Percentiles rank a stretch among this genome's conserved stretches.
Conservation (phyloP, 768 basidiomycete species). For the Collybia mongolica region DNA sequence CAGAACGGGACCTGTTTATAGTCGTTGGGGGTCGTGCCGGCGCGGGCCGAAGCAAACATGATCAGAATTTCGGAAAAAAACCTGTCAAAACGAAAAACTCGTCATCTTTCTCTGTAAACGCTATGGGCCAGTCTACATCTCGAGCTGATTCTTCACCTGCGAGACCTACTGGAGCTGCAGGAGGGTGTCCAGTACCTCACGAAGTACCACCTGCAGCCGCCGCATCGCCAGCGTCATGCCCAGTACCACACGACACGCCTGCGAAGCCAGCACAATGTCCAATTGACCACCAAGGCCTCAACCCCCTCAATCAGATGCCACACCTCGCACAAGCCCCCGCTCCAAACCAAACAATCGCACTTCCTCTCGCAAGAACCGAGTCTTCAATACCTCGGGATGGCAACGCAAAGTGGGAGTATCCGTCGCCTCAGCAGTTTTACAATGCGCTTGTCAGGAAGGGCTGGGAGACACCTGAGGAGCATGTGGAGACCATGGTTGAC, state of each 20-base stretch:
- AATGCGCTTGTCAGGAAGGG: slow-evolving; percentile 96
- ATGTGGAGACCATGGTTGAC: slow-evolving; percentile 95
- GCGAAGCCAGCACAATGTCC: slow-evolving; percentile 56
- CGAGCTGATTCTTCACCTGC: slow-evolving; percentile 12
- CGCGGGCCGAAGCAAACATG: too few species aligned
- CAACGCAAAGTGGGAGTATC: slow-evolving; percentile 83
- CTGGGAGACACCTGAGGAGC: slow-evolving; percentile 96
- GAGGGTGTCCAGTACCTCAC: slow-evolving; percentile 41
- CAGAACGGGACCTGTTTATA: too few species aligned
- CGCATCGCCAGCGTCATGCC: slow-evolving; percentile 33
- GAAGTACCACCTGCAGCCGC: slow-evolving; percentile 17
- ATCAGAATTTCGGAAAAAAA: too few species aligned
- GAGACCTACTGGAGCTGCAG: slow-evolving; percentile 19
- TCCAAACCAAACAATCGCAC: slow-evolving; percentile 49
- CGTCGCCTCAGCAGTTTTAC: slow-evolving; percentile 96
- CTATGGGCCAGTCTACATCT: slow-evolving; percentile 51
- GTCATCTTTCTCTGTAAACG: not conserved
- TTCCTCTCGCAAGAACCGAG: slow-evolving; percentile 73
- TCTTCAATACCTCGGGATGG: slow-evolving; percentile 84
- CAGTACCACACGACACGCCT: slow-evolving; percentile 36
- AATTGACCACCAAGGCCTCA: slow-evolving; percentile 57
- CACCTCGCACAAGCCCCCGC: slow-evolving; percentile 68
- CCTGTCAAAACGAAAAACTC: too few species aligned
- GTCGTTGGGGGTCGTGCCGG: too few species aligned
- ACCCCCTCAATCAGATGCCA: slow-evolving; percentile 87